phyloP scores from a whole-genome alignment of 768 basidiomycete genomes.

The Mycena indigotica region DNA sequence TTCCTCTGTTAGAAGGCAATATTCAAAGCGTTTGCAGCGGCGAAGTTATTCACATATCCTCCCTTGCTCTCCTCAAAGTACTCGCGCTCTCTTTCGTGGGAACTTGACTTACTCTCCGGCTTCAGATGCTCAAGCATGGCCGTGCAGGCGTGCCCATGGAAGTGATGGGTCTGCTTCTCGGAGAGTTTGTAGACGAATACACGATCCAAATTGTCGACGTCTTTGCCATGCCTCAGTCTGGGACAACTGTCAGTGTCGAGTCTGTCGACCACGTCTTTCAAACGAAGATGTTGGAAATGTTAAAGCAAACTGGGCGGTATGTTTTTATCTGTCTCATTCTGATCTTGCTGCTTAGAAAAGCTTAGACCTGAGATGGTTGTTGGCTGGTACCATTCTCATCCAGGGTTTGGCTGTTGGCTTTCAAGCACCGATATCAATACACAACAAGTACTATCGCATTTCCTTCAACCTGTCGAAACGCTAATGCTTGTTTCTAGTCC shows the following conservation, averaged over 20 bases:
- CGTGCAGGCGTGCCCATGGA: slow-evolving; percentile 99
- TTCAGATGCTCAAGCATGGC: slow-evolving; percentile 97
- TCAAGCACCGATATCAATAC: slow-evolving; percentile 99
- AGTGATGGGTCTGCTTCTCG: slow-evolving; percentile 98
- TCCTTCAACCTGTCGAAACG: slow-evolving; percentile 14
- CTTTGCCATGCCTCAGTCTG: slow-evolving; percentile 98
- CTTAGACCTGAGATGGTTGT: slow-evolving; percentile 93
- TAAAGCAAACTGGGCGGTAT: slow-evolving; percentile 97
- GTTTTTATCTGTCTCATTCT: slow-evolving; percentile 32
- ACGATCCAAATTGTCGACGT: slow-evolving; percentile 94
- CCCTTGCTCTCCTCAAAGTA: slow-evolving; percentile 94
- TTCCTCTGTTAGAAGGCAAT: slow-evolving; percentile 8
- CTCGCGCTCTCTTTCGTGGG: slow-evolving; percentile 17
- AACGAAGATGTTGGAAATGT: slow-evolving; percentile 96
- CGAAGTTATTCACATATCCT: slow-evolving; percentile 96
- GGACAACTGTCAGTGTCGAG: slow-evolving; percentile 96
- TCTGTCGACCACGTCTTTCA: slow-evolving; percentile 99
- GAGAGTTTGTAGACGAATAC: slow-evolving; percentile 98
- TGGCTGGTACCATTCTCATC: slow-evolving; percentile 99
- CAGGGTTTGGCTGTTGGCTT: slow-evolving; percentile 99
- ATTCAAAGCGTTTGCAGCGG: slow-evolving; percentile 52
- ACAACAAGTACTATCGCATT: slow-evolving; percentile 71
- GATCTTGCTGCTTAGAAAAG: slow-evolving; percentile 8
- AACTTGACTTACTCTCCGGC: slow-evolving; percentile 14
- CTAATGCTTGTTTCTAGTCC: slow-evolving; percentile 57